Evolutionary conservation across 495 filamentous ascomycete genomes (phyloP).

Genomic region (Lepraria neglecta): DNA sequence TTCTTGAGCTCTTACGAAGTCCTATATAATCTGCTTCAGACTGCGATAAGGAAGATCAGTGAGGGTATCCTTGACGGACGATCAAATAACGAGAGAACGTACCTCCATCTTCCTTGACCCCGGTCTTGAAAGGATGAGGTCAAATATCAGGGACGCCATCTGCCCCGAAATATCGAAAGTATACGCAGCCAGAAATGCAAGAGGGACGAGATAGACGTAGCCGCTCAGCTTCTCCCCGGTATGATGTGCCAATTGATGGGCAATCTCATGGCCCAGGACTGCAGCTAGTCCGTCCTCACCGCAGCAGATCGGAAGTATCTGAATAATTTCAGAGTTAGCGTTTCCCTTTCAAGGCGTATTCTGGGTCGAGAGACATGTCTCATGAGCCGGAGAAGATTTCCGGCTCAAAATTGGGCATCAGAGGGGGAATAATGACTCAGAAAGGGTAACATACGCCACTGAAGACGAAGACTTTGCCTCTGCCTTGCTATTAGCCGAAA

Average conservation of each 20-base stretch:
- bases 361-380: too few relatives aligned
- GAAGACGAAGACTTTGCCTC: constrained; percentile 91
- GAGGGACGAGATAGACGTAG: constrained; percentile 48
- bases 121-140: constrained; percentile 60
- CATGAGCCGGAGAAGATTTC: too few relatives aligned
- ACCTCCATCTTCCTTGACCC: constrained; percentile 59
- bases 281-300: constrained; percentile 74
- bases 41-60: constrained; percentile 24
- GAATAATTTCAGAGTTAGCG: too few relatives aligned
- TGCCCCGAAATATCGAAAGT: constrained; percentile 47
- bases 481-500: neutral
- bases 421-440: too few relatives aligned
- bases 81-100: constrained; percentile 10
- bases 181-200: constrained; percentile 47
- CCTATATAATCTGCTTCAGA: constrained; percentile 84
- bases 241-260: constrained; percentile 83
- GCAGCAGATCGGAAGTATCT: constrained; percentile 62
- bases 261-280: constrained; percentile 88
- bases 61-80: neutral
- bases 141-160: constrained; percentile 41
- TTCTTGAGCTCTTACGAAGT: constrained; percentile 38
- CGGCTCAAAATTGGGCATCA: too few relatives aligned
- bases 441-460: constrained; percentile 41
- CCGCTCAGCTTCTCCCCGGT: constrained; percentile 67
- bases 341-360: too few relatives aligned